Evolutionary conservation across 345 rosid genomes (phyloP), one percentile per base, ranked within the genome.

Genomic region (Gossypium australe): DNA sequence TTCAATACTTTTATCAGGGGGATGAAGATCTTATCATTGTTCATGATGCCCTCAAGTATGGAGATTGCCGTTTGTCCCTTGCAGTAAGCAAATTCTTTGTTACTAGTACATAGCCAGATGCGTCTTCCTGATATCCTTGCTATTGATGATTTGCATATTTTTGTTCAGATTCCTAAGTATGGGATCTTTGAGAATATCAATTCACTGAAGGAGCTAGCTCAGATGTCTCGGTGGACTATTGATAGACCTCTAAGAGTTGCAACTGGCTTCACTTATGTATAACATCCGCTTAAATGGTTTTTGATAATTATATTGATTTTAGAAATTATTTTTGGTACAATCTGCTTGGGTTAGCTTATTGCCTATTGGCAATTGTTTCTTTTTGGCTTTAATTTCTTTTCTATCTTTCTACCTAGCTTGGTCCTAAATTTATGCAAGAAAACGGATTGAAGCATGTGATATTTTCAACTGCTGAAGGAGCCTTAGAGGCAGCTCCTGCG

Each of bases 401-500:
- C 71, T 48, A 6, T 20, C 43, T 49, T 71, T 77, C 5, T 71
- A 55, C 14, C 63, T 86, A 95, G 99, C 87, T 95, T 48, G 98
- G 98, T 59, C 94, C 97, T 60, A 91, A 93, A 79, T 95, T 93
- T 82, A 85, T 91, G 91, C 75, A 81, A 78, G 97, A 90, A 59
- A 90, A 87, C 47, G 99, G 97, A 73, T 70, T 92, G 74, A 81
- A 83, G 83, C 91, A 96, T 76, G 95, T 92, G 73, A 63, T 76
- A 14, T 93, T 96, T 85, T 93, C 94, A 80, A 90, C 92, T 82
- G 99, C 97, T 66, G 99, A 95, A 72, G 98, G 99, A 83, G 98
- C 98, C 29, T 67, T 96, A 80, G 99, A 93, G 86, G 99, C 99
- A 72, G 98, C 98, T 70, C 98, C 98, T 2, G 99, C 94, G 86